Evolutionary conservation across 75 land plant genomes (phyloP), one percentile per base, ranked within the genome.

Genomic region (Isoetes taiwanensis): DNA sequence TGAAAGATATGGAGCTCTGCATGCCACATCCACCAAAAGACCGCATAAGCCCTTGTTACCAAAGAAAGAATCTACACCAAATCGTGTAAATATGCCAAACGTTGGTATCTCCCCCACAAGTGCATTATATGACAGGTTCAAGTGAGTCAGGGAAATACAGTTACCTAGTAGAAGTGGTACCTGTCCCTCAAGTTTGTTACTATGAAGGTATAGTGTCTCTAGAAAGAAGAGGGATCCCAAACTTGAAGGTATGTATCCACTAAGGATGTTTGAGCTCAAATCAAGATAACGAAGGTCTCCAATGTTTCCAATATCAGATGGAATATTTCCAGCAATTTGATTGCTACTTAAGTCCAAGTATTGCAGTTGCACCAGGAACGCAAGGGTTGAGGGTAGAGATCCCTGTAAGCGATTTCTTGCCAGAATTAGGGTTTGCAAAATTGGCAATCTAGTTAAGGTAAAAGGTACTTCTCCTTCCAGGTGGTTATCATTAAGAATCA

Each of bases 21-120:
- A 6, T 23, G 50, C 8, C 4, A 46, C 6, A 46, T 16, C 4
- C 12, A 46, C 8, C 50, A 23, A 23, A 46, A 23, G 50, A 8
- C 50, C 50, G 19, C 50, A 46, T 16, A 46, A 23, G 5, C 50
- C 50, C 8, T 16, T 6, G 19, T 46, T 46, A 6, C 50, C n/a
- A 46, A n/a, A 19, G 25, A 46, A 46, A 19, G 50, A 46, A 19
- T 46, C 50, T n/a, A 23, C 50, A 6, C 23, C 12, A n/a, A 46
- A 46, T n/a, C 16, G 16, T 8, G 25, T 6, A 8, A 46, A 46
- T 6, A 6, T 16, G 16, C 50, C 50, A 23, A 46, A 8, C 23
- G 21, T 46, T 8, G 50, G 50, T 8, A 46, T 46, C 50, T 46
- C 50, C 50, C 50, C 50, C 4, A 19, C 16, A 46, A 46, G 50